phyloP scores from a whole-genome alignment of 805 yeast genomes.

The Hanseniaspora mollemarum region DNA sequence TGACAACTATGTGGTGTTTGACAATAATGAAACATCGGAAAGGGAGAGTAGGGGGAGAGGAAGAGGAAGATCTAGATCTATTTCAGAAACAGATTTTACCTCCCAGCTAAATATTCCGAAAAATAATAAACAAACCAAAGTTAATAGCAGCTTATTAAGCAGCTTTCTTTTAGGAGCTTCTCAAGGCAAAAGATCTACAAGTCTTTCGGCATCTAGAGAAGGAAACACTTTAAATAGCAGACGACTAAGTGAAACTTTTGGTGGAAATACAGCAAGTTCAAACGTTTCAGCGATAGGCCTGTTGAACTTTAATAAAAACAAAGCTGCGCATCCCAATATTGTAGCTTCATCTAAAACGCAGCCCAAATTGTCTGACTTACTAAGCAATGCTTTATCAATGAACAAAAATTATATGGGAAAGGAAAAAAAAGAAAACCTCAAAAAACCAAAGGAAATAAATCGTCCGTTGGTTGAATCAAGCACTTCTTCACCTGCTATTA shows the following conservation, averaged over 20 bases:
- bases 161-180: constrained; percentile 13
- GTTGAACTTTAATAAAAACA: constrained; percentile 4
- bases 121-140: not conserved
- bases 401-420: not conserved
- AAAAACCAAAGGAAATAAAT: not conserved
- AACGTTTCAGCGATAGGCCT: constrained; percentile 10
- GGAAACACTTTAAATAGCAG: constrained; percentile 7
- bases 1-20: constrained; percentile 5
- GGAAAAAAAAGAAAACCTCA: not conserved
- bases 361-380: constrained; percentile 9
- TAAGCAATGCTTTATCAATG: constrained; percentile 2
- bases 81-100: constrained; percentile 6
- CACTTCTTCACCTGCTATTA: not conserved
- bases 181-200: constrained; percentile 13
- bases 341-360: not conserved
- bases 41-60: constrained; percentile 9
- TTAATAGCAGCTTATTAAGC: constrained; percentile 5
- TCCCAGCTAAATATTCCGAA: constrained; percentile 5
- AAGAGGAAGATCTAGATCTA: constrained; percentile 15
- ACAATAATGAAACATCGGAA: not conserved
- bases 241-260: constrained; percentile 12
- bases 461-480: not conserved
- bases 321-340: not conserved
- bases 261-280: not conserved
- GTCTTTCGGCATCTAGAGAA: constrained; percentile 13